Base-by-base conservation (phyloP, 306 rosid species). In the Dryas drummondii region DNA sequence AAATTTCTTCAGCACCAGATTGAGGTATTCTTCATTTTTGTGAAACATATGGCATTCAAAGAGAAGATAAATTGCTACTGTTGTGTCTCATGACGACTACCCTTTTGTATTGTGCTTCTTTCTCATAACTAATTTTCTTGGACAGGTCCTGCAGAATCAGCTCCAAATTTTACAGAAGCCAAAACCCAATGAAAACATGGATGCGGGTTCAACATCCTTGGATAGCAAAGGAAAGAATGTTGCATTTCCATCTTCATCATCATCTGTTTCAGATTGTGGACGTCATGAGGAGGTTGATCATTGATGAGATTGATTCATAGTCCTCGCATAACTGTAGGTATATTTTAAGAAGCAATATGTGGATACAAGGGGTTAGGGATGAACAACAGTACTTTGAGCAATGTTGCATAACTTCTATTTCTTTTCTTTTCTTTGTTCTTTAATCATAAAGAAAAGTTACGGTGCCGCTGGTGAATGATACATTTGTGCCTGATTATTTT, bases 81-180 rank as follows among this genome's bases (percentile, higher is more conserved):
- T 59, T 22, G 46, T 50, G 58, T 26, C 11, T 56, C 11, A 41
- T 5, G 51, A 49, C 73, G 3, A 9, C 4, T 22, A 19, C 41
- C 40, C n/a, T 12, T 67, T 4, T 59, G 17, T 68, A 26, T 59
- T 76, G 54, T 14, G 32, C 55, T 14, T 55, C 16, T 42, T 2
- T 45, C 44, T 56, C 10, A 16, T 19, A 64, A 52, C 67, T 17
- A 26, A 4, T 66, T 70, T 60, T 32, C 8, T 51, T 41, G 49
- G 42, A 77, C 87, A 90, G 99, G 72, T 71, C 61, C 82, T 90
- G 76, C 90, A 90, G 83, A 83, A 83, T 70, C 92, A 92, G 77
- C 84, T 87, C 59, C 87, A 77, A 79, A 84, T 64, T 75, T 83
- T 94, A 63, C 88, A 82, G 83, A 84, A 75, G 59, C 81, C 76